Base-by-base conservation (phyloP, 768 basidiomycete species). In the Agrocybe praecox region DNA sequence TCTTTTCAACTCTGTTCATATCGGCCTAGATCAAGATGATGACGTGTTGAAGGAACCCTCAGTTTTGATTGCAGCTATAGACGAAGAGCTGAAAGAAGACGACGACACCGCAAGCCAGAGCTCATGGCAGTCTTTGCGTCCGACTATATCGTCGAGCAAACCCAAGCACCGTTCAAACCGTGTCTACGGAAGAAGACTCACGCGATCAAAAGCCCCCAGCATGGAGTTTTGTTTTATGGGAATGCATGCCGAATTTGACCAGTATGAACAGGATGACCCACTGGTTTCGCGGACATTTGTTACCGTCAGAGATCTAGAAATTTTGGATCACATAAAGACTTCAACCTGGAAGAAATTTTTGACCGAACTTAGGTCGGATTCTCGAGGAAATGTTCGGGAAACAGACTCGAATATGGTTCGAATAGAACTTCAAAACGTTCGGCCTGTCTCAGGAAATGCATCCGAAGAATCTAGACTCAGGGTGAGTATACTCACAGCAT, bases 321-420 rank as follows among this genome's bases (percentile, higher is more conserved):
- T 98, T 57, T 75, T 98, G 49, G 97, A 99, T 70, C 96, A 97
- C 67, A 94, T 99, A 79, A 95, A 92, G 77, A 96, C 95, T 0
- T 98, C 95, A 9, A 98, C 97, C 0, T 99, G 97, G 97, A 91
- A 88, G 74, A 98, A 96, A 70, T 98, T 99, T 70, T 75, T 99
- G 57, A 96, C 94, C 3, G 85, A 86, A 52, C 79, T 97, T 67
- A 84, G 89, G 36, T 81, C 89, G 7, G 94, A 96, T 73, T 87
- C 91, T 15, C 84, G 84, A 53, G 96, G 96, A 0, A 92, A 96
- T 66, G 75, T 95, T 12, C 83, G 95, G 32, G 94, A 97, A 74
- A 94, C 92, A 5, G 92, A 85, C 48, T 96, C 94, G 6, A 85
- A 92, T 65, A 98, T 99, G 96, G 87, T 93, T n/a, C 85, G 89